Evolutionary conservation across 495 filamentous ascomycete genomes (phyloP).

Genomic region (Lophiotrema nucula): DNA sequence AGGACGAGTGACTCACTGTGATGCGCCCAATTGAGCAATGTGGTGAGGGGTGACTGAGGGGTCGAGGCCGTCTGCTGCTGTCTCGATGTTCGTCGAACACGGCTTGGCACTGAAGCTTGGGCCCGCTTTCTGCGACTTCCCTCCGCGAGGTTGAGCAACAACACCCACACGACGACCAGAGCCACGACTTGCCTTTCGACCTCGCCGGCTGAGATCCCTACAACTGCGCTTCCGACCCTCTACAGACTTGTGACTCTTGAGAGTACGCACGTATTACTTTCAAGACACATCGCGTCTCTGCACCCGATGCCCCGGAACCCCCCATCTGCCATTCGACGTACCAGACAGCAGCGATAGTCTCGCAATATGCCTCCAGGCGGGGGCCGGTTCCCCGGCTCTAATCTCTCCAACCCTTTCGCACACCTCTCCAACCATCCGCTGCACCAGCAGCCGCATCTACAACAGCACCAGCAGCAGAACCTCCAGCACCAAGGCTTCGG

Average conservation of each 20-base stretch:
- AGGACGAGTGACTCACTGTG: slow-evolving; percentile 4
- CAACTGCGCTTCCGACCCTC: no score
- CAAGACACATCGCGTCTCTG: no score
- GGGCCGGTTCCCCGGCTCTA: slow-evolving; percentile 54
- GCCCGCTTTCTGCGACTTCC: background rate
- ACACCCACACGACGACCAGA: no score
- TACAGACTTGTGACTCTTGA: no score
- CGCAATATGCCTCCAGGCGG: slow-evolving; percentile 53
- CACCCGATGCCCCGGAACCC: no score
- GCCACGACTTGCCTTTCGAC: no score
- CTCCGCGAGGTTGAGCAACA: no score
- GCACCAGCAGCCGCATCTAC: slow-evolving; percentile 48
- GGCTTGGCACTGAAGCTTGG: background rate
- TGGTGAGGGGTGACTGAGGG: background rate
- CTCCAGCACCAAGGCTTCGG: slow-evolving; percentile 61
- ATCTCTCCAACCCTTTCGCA: slow-evolving; percentile 52
- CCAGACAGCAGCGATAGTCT: slow-evolving; percentile 12
- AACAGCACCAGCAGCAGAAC: slow-evolving; percentile 60
- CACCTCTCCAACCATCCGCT: slow-evolving; percentile 46
- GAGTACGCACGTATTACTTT: no score
- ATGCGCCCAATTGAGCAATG: background rate
- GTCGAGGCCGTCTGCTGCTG: background rate
- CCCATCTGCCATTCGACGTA: no score
- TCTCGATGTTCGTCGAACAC: background rate
- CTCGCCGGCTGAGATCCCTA: no score